Evolutionary conservation across 1,284 basidiomycete species (phyloP), one percentile per base, ranked within the genome.

Genomic region (Papiliotrema nemorosa): DNA sequence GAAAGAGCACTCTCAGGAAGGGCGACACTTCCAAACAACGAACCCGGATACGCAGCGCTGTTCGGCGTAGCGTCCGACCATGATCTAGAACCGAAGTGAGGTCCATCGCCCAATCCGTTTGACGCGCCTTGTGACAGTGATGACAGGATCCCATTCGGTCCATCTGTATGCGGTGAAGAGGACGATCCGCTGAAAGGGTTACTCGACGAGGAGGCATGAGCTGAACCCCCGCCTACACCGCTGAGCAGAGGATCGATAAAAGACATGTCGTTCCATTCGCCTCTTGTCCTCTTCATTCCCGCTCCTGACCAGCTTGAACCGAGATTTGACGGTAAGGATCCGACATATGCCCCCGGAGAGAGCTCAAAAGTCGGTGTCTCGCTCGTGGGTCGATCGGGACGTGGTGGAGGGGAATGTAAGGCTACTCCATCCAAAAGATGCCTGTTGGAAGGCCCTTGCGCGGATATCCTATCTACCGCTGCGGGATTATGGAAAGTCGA

Each of bases 21-120:
- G 16, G 40, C 45, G 14, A 53, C 46, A 10, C 49, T 47, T 14
- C 39, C 46, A 35, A 44, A 56, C 47, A 55, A 40, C 4, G 44
- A 57, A 26, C 45, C 55, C 16, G 58, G 61, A 47, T 55, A 59
- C 20, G 45, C 54, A 12, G 50, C 46, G 25, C 52, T 53, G 31
- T 9, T 33, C 16, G 9, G 31, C 9, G 31, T 9, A 16, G 31
- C 10, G 31, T 33, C 16, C 12, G 37, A 38, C 12, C 12, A 38
- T n/a, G n/a, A n/a, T n/a, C 14, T 31, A 10, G 36, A n/a, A 9
- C 36, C 36, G 20, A 6, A 7, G 14, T 16, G 18, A 38, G 9
- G 9, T 16, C 36, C 36, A 38, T 7, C 14, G 9, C 6, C 9
- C 9, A 31, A 14, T 31, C 29, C 29, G 14, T 31, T 31, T 31